Conservation (phyloP, 345 rosid genomes). For the Kandelia obovata region DNA sequence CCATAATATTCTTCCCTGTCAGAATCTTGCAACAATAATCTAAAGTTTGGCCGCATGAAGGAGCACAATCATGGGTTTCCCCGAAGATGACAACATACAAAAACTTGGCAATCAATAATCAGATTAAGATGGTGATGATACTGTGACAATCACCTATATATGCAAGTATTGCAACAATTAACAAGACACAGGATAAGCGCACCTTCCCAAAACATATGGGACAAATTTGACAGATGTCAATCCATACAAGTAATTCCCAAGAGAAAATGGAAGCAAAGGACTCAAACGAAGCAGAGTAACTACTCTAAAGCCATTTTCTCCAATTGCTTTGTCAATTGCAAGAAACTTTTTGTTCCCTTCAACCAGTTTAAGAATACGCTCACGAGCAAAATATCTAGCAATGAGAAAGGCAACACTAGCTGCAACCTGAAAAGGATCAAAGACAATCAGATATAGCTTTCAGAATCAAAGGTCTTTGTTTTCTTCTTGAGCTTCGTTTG, state of each 20-base stretch:
- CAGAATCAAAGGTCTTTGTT: conserved; percentile 6
- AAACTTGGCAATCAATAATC: neutral
- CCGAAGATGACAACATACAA: conserved; percentile 1
- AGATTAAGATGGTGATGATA: neutral
- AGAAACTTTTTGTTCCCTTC: conserved; percentile 94
- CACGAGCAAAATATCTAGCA: conserved; percentile 97
- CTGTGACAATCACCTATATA: no score
- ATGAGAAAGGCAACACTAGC: conserved; percentile 90
- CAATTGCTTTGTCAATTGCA: conserved; percentile 96
- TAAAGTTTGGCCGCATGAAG: neutral
- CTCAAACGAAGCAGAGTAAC: conserved; percentile 92
- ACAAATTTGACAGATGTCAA: conserved; percentile 90
- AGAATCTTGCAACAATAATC: neutral
- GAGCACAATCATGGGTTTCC: neutral
- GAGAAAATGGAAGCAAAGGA: conserved; percentile 94
- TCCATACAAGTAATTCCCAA: conserved; percentile 90
- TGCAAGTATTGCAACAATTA: neutral
- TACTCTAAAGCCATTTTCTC: conserved; percentile 89
- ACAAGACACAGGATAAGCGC: conserved; percentile 13
- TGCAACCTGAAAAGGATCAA: conserved; percentile 57
- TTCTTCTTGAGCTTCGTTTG: neutral
- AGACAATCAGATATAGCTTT: conserved; percentile 16
- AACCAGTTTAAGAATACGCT: conserved; percentile 86
- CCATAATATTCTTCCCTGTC: no score
- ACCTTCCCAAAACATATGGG: conserved; percentile 94